phyloP scores from a whole-genome alignment of 305 asterid species.

The Fraxinus ornus region DNA sequence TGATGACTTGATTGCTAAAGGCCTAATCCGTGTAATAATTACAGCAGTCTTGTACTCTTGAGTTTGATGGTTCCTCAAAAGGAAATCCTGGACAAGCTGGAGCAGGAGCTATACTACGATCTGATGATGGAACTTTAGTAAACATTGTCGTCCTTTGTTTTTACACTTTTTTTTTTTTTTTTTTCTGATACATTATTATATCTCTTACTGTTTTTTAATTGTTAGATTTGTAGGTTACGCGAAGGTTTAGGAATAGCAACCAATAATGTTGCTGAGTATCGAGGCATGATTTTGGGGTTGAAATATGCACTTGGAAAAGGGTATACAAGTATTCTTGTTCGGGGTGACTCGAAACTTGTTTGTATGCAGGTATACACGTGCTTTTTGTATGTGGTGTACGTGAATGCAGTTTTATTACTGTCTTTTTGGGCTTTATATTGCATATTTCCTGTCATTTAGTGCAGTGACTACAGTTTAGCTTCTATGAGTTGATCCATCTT shows the following conservation, averaged over 20 bases:
- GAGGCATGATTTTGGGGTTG: constrained; percentile 87
- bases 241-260: constrained; percentile 94
- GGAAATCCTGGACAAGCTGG: constrained; percentile 99
- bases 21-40: constrained; percentile 23
- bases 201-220: constrained; percentile 28
- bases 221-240: constrained; percentile 77
- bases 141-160: constrained; percentile 16
- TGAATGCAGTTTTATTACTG: not conserved
- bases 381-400: not conserved
- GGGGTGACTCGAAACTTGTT: constrained; percentile 95
- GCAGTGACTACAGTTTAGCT: not conserved
- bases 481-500: not conserved
- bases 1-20: constrained; percentile 9
- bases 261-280: constrained; percentile 90
- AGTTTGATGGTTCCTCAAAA: constrained; percentile 97
- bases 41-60: constrained; percentile 83
- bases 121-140: constrained; percentile 92
- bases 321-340: constrained; percentile 76
- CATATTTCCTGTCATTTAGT: not conserved
- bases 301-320: constrained; percentile 77
- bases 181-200: constrained; percentile 17
- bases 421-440: not conserved
- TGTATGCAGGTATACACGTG: constrained; percentile 84
- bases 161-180: not conserved
- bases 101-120: constrained; percentile 89